phyloP scores from a whole-genome alignment of 768 basidiomycete species.

The Collybia sordida region DNA sequence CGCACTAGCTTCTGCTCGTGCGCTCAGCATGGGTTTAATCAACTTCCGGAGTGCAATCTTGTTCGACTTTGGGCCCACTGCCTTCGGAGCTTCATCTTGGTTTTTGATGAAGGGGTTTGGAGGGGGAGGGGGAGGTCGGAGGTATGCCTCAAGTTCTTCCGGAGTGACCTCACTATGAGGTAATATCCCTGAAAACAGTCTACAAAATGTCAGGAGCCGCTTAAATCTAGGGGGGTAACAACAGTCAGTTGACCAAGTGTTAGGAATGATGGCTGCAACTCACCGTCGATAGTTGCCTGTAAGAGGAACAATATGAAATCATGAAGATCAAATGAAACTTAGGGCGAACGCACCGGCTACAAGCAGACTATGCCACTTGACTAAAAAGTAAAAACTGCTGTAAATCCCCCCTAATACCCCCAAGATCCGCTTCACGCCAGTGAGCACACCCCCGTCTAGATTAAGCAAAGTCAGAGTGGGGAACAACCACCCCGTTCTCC shows the following conservation, averaged over 20 bases:
- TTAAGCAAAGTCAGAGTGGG: too few species aligned
- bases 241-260: too few species aligned
- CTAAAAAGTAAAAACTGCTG: slow-evolving; percentile 31
- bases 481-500: slow-evolving; percentile 15
- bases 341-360: slow-evolving; percentile 29
- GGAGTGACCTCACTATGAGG: slow-evolving; percentile 22
- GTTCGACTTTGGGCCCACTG: slow-evolving; percentile 9
- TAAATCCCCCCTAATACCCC: slow-evolving; percentile 24
- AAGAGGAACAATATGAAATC: background rate
- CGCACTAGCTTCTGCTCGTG: slow-evolving; percentile 25
- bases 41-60: slow-evolving; percentile 23
- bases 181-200: slow-evolving; percentile 33
- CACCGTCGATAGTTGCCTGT: slow-evolving; percentile 35
- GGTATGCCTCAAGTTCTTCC: slow-evolving; percentile 31
- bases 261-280: slow-evolving; percentile 6
- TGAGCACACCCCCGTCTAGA: too few species aligned
- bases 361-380: slow-evolving; percentile 46
- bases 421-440: slow-evolving; percentile 9
- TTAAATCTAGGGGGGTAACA: slow-evolving; percentile 25
- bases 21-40: slow-evolving; percentile 28
- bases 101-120: slow-evolving; percentile 39
- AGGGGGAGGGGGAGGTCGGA: slow-evolving; percentile 37
- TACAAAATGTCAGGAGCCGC: slow-evolving; percentile 35
- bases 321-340: background rate
- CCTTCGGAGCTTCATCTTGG: slow-evolving; percentile 4